These are phyloP conservation scores for Candida mattraensis DNA, from an alignment of 805 yeast genomes.

Conservation along the genomic window DNA sequence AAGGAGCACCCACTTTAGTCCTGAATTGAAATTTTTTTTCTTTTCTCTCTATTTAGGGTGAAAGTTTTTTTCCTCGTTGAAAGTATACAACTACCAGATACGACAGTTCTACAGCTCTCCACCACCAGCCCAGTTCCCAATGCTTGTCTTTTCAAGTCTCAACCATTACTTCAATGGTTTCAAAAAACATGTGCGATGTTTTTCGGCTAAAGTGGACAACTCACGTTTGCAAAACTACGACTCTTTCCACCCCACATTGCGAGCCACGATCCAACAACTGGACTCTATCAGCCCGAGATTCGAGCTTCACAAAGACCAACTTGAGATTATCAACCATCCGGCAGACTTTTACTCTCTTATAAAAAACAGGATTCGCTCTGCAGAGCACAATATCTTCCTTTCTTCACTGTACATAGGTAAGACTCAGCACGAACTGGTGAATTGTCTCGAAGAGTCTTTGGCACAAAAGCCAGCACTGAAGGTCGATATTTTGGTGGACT, in stretches of 20 bases:
- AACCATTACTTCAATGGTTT: conserved; percentile 18
- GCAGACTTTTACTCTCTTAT: conserved; percentile 66
- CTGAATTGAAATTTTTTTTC: not conserved
- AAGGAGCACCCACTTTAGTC: not conserved
- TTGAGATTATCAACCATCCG: conserved; percentile 67
- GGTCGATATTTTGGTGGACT: conserved; percentile 79
- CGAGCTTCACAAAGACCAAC: conserved; percentile 51
- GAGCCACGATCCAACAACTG: conserved; percentile 43
- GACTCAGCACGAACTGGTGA: conserved; percentile 71
- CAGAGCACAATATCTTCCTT: conserved; percentile 69
- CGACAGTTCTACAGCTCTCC: no score
- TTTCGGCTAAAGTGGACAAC: conserved; percentile 31
- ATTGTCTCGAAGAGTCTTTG: conserved; percentile 61
- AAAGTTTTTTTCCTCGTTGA: no score
- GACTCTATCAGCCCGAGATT: conserved; percentile 71
- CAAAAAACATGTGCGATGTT: conserved; percentile 18
- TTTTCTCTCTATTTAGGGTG: not conserved
- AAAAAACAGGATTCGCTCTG: conserved; percentile 58
- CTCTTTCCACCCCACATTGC: conserved; percentile 28
- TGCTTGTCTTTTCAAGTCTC: conserved; percentile 11
- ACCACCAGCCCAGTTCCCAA: no score
- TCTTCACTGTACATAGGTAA: conserved; percentile 88
- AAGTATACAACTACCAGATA: not conserved
- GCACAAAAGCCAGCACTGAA: conserved; percentile 55
- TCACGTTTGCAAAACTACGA: conserved; percentile 23